Evolutionary conservation across 2,329 filamentous ascomycete genomes (phyloP), one percentile per base, ranked within the genome.

Genomic region (Hypoxylon sp.): DNA sequence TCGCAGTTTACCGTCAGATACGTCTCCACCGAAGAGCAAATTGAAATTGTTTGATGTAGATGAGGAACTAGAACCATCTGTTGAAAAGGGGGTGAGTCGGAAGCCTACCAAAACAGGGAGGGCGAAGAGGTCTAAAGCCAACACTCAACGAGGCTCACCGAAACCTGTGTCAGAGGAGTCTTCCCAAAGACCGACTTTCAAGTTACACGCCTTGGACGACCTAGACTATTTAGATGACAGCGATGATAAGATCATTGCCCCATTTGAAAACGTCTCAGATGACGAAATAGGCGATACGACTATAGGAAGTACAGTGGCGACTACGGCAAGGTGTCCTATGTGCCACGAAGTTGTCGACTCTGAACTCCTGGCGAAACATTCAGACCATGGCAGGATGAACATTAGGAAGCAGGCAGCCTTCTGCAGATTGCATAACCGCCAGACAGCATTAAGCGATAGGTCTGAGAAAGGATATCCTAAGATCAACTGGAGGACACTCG

Each of bases 401-500:
- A 85, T 91, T 37, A 83, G 83, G 33, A 83, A 86, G 73, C 89
- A 93, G 77, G 81, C 84, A 19, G 82, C 79, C 17, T 93, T 94
- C 78, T 94, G 91, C 77, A 82, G 84, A 47, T 80, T 83, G 6
- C 92, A 94, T 81, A 88, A 86, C 73, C 84, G 82, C 65, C 80
- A 82, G 31, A 81, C 86, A 2, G 91, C 90, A 1, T 72, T 80
- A 60, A 79, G 82, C 6, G 77, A 78, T 3, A 88, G 86, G 81
- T 74, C 70, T 9, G 77, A 83, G 13, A 85, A 83, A 47, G 85
- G 87, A 0, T 96, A 95, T 76, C 94, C 94, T 0, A 77, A 80
- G 0, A 91, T 97, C 57, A 81, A 93, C 64, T 97, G 93, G 93
- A 78, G 80, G 0, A 75, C 71, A 0, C 83, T 97, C 24, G 84